phyloP scores from a whole-genome alignment of 805 yeast genomes.

The Cyberlindnera subsufficiens region DNA sequence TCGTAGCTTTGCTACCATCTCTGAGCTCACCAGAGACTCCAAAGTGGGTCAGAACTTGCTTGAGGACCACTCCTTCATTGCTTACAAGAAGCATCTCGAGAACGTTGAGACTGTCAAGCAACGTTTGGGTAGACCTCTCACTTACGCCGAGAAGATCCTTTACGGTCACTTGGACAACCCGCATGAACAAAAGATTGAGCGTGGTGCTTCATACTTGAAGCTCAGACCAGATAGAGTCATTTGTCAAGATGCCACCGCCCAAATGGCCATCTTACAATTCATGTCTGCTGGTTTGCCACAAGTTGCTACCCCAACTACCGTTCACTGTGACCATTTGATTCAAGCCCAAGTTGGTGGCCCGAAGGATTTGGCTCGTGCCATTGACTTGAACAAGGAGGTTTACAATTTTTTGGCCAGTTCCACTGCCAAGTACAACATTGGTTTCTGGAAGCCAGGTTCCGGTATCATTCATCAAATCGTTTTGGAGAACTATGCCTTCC shows the following conservation, averaged over 20 bases:
- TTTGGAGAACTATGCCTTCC: conserved; percentile 93
- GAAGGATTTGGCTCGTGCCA: conserved; percentile 79
- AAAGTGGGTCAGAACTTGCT: conserved; percentile 76
- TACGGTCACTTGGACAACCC: conserved; percentile 95
- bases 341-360: conserved; percentile 93
- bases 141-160: conserved; percentile 91
- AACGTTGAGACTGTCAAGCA: conserved; percentile 79
- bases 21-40: conserved; percentile 52
- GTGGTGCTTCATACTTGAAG: conserved; percentile 90
- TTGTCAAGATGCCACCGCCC: conserved; percentile 98
- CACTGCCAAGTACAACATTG: conserved; percentile 92
- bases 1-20: conserved; percentile 37
- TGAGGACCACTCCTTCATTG: conserved; percentile 80
- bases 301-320: conserved; percentile 92
- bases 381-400: conserved; percentile 88
- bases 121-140: conserved; percentile 82
- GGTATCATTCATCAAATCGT: conserved; percentile 98
- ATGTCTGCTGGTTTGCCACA: conserved; percentile 91
- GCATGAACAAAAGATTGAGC: conserved; percentile 73
- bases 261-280: conserved; percentile 95
- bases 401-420: conserved; percentile 86
- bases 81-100: conserved; percentile 87
- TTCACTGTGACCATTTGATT: conserved; percentile 96
- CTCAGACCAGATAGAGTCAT: conserved; percentile 97
- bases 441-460: conserved; percentile 98